These are phyloP conservation scores for Ceratobasidium sp. DNA, from an alignment of 1,284 basidiomycete genomes.

Conservation along the genomic window DNA sequence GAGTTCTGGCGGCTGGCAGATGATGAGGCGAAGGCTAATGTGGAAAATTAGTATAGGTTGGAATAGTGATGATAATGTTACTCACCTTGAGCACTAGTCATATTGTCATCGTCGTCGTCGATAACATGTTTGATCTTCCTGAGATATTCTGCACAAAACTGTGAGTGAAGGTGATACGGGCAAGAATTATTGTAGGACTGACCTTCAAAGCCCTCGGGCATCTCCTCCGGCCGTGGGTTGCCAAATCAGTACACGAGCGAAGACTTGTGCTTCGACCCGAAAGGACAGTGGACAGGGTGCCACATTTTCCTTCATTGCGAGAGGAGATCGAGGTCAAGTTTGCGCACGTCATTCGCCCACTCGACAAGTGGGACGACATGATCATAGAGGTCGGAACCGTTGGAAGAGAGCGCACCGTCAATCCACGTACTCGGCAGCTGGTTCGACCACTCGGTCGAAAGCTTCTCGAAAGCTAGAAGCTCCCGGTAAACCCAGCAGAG, in stretches of 20 bases:
- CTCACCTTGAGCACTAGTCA: too few species aligned
- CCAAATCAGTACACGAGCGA: background rate
- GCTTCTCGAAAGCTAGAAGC: background rate
- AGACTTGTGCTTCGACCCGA: background rate
- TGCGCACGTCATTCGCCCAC: background rate
- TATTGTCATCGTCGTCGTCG: too few species aligned
- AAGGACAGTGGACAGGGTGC: background rate
- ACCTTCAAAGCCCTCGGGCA: background rate
- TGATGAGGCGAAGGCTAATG: background rate
- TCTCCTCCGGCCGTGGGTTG: background rate
- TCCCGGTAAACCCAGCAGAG: background rate
- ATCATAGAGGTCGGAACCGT: background rate
- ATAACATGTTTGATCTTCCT: background rate
- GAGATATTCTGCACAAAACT: background rate
- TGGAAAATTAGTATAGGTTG: too few species aligned
- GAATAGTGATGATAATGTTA: too few species aligned
- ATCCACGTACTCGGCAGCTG: background rate
- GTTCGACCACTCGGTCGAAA: constrained; percentile 5
- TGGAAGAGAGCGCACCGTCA: background rate
- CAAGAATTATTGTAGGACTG: background rate
- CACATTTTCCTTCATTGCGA: background rate
- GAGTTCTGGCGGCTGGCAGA: background rate
- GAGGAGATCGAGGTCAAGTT: background rate
- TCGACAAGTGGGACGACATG: constrained; percentile 1
- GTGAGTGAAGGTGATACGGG: too few species aligned